A percentile compares a stretch with the other conserved stretches of the same genome.
Evolutionary conservation across 106 monocot species (phyloP).

Genomic region (Narthecium ossifragum): DNA sequence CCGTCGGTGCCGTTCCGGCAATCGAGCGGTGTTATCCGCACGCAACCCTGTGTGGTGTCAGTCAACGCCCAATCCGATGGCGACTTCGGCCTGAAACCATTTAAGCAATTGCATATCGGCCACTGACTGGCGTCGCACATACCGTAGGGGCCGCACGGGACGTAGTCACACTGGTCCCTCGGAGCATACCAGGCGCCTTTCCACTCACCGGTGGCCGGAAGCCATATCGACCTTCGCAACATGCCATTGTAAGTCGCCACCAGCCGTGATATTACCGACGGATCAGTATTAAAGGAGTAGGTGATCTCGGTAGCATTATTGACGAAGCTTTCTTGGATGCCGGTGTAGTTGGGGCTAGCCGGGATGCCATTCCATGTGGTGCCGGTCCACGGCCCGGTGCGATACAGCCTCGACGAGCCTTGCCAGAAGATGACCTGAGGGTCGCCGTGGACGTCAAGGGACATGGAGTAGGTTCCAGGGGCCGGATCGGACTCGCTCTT

Average conservation of each 20-base stretch:
- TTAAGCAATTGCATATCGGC: slow-evolving; percentile 16
- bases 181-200: slow-evolving; percentile 7
- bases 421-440: slow-evolving; percentile 5
- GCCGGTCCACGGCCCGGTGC: slow-evolving; percentile 42
- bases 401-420: neutral
- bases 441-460: slow-evolving; percentile 9
- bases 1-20: slow-evolving; percentile 37
- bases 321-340: slow-evolving; percentile 1
- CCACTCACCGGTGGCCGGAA: slow-evolving; percentile 1
- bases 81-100: slow-evolving; percentile 14
- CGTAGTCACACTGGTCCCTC: slow-evolving; percentile 16
- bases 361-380: slow-evolving; percentile 23
- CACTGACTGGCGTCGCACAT: slow-evolving; percentile 12
- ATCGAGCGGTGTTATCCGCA: slow-evolving; percentile 17
- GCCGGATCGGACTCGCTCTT: slow-evolving; percentile 19
- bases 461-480: slow-evolving; percentile 10
- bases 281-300: neutral
- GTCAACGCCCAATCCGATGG: slow-evolving; percentile 14
- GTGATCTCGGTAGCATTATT: neutral
- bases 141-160: slow-evolving; percentile 19
- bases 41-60: slow-evolving; percentile 19
- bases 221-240: neutral
- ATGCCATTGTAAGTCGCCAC: neutral
- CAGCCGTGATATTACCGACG: neutral
- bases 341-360: slow-evolving; percentile 4